Conservation (phyloP, 805 yeast species). For the Geotrichum ghanense region DNA sequence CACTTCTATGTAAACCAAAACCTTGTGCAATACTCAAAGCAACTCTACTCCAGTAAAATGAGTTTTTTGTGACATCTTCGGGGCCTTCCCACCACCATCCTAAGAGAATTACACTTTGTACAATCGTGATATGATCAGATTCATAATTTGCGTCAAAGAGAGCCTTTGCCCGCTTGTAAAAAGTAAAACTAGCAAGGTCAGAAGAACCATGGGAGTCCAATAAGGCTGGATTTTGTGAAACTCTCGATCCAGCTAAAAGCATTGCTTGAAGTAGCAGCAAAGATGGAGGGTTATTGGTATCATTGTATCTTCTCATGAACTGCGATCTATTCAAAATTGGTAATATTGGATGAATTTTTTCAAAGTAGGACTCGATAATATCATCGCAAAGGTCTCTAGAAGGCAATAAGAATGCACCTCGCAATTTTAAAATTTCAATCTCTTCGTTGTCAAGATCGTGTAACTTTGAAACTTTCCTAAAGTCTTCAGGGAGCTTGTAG, state of each 20-base stretch:
- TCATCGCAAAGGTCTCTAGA: conserved; percentile 45
- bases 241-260: conserved; percentile 55
- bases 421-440: conserved; percentile 46
- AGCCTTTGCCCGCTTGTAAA: conserved; percentile 64
- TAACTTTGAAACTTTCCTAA: conserved; percentile 17
- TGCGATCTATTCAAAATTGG: conserved; percentile 56
- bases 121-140: conserved; percentile 45
- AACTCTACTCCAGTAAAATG: conserved; percentile 57
- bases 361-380: conserved; percentile 50
- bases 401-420: conserved; percentile 67
- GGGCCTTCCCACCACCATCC: conserved; percentile 69
- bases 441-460: conserved; percentile 44
- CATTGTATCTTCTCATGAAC: conserved; percentile 48
- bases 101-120: conserved; percentile 51
- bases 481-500: conserved; percentile 5
- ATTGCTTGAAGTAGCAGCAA: conserved; percentile 57
- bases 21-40: conserved; percentile 66
- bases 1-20: conserved; percentile 59
- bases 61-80: conserved; percentile 53
- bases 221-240: conserved; percentile 41
- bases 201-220: conserved; percentile 35
- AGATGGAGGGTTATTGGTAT: conserved; percentile 48
- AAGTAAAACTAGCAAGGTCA: conserved; percentile 44
- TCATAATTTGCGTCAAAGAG: conserved; percentile 62
- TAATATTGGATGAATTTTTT: conserved; percentile 51